Evolutionary conservation across 2,329 filamentous ascomycete genomes (phyloP), one percentile per base, ranked within the genome.

Genomic region (Thermoascus crustaceus): DNA sequence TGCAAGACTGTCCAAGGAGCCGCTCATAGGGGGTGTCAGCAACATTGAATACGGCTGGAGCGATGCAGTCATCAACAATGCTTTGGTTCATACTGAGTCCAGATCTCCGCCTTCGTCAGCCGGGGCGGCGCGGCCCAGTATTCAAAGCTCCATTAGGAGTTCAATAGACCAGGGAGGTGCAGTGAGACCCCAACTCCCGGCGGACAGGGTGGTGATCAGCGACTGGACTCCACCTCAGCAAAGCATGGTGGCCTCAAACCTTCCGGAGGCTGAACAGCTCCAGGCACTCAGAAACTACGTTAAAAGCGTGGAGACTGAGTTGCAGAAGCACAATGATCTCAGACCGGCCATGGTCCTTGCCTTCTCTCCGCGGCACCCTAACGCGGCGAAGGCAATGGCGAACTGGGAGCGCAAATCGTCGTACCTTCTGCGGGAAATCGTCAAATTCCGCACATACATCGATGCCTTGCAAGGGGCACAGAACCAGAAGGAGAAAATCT

Each of bases 31-130:
- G 38, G 89, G 88, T 38, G 84, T 98, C 48, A 94, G 85, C 63
- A 98, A 95, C 58, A 83, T 96, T 48, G 91, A 98, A 60, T 96
- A 95, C 54, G 91, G 91, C 35, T 98, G 91, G 91, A 85, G 86
- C 48, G 86, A 94, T 25, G 70, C 73, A 13, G 79, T 95, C 41
- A 79, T 95, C 50, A 77, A 77, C 45, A 83, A 84, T 47, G 85
- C 93, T 11, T 67, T 76, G 23, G 76, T 94, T 45, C 78, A 63
- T 32, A 41, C 76, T 47, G 58, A 68, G 30, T 46, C 46, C 38
- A 38, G 57, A 32, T 54, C 58, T 9, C 46, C 57, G 36, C 46
- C 52, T 5, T 52, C 51, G 37, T 43, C 60, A 9, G 53, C 52
- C n/a, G 58, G 55, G 8, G 57, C 41, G 7, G 35, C 64, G 23